These are phyloP conservation scores for Boletus rubropictus DNA, from an alignment of 768 basidiomycete genomes.

Conservation along the genomic window DNA sequence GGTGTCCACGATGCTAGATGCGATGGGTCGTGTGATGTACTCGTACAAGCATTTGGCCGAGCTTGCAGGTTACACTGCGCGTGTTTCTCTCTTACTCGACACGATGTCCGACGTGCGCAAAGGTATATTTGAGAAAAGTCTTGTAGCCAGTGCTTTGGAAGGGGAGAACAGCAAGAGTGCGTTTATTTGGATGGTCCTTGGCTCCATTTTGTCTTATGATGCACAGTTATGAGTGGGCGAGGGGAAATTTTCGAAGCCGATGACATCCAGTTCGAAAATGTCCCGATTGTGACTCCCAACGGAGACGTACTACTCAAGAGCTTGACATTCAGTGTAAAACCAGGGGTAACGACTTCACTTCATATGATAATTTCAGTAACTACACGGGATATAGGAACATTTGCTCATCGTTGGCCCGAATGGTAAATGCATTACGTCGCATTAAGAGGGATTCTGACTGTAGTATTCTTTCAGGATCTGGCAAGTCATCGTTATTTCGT, in stretches of 20 bases:
- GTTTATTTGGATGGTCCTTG: slow-evolving; percentile 22
- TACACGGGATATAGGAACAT: slow-evolving; percentile 57
- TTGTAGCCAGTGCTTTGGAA: slow-evolving; percentile 67
- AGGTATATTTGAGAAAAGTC: slow-evolving; percentile 84
- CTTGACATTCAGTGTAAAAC: slow-evolving; percentile 85
- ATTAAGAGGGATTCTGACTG: not conserved
- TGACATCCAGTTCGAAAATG: slow-evolving; percentile 86
- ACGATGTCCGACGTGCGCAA: slow-evolving; percentile 83
- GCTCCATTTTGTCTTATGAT: not conserved
- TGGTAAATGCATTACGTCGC: slow-evolving; percentile 39
- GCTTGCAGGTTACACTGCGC: slow-evolving; percentile 90
- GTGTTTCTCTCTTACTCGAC: slow-evolving; percentile 83
- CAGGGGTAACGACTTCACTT: slow-evolving; percentile 48
- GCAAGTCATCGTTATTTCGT: slow-evolving; percentile 91
- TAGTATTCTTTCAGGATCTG: slow-evolving; percentile 49
- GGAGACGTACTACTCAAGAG: slow-evolving; percentile 84
- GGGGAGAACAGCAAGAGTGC: slow-evolving; percentile 74
- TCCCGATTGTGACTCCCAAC: slow-evolving; percentile 94
- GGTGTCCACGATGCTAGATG: slow-evolving; percentile 48
- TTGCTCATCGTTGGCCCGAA: slow-evolving; percentile 93
- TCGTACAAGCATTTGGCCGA: slow-evolving; percentile 96
- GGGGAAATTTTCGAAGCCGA: slow-evolving; percentile 80
- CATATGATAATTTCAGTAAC: not conserved
- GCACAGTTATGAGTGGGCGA: slow-evolving; percentile 68
- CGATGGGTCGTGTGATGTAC: slow-evolving; percentile 94